Percentiles rank a stretch among this genome's conserved stretches.
Conservation (phyloP, 2,329 filamentous ascomycete genomes). For the Scedosporium dehoogii region DNA sequence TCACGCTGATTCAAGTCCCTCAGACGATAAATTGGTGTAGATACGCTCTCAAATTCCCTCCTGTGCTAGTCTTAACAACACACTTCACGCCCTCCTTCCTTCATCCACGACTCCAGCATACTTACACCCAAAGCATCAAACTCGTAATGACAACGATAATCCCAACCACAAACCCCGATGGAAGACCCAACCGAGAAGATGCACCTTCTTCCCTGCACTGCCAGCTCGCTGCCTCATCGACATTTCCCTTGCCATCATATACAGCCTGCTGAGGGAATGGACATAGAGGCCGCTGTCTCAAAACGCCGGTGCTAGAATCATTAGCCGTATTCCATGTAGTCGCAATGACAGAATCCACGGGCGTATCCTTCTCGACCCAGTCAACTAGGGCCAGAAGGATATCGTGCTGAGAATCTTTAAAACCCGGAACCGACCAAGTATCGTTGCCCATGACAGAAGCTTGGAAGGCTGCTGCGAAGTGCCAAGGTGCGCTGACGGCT, state of each 20-base stretch:
- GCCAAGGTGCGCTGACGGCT: slow-evolving; percentile 23
- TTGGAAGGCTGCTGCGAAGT: slow-evolving; percentile 21
- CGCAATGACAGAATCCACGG: slow-evolving; percentile 22
- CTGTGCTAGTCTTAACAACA: too few species aligned
- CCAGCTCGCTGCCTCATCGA: slow-evolving; percentile 7
- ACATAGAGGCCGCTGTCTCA: slow-evolving; percentile 36
- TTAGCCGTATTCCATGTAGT: slow-evolving; percentile 20
- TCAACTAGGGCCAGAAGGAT: slow-evolving; percentile 23
- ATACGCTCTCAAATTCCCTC: too few species aligned
- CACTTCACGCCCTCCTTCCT: too few species aligned
- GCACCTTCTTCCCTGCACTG: slow-evolving; percentile 4
- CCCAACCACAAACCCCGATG: background rate
- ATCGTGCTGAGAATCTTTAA: slow-evolving; percentile 23
- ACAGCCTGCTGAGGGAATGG: slow-evolving; percentile 19
- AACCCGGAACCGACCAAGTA: slow-evolving; percentile 24
- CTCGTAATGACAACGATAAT: background rate
- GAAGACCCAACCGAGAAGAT: background rate
- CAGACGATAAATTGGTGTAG: too few species aligned
- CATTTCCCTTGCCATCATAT: slow-evolving; percentile 4
- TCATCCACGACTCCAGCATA: background rate
- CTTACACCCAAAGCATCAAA: background rate
- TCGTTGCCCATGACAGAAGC: slow-evolving; percentile 14
- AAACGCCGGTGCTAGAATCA: slow-evolving; percentile 23
- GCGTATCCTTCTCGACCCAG: slow-evolving; percentile 25
- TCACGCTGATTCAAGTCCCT: too few species aligned